Base-by-base conservation (phyloP, 257 asterid species). In the Ocimum tenuiflorum region DNA sequence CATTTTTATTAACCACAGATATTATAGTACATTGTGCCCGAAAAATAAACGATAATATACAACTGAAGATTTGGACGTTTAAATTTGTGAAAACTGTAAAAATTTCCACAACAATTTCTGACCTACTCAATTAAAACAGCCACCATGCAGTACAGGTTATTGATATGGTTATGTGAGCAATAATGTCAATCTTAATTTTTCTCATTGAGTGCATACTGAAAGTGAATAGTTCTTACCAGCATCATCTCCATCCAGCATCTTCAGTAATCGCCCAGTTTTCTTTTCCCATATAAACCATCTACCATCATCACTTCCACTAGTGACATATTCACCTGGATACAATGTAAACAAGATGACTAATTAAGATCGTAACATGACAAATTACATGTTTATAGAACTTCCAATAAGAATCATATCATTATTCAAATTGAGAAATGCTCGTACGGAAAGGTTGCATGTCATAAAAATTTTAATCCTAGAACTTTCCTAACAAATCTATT, bases 231-330 rank as follows among this genome's bases (percentile, higher is more conserved):
- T 29, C 49, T 75, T 84, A 94, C 99, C 97, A 72, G 92, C 78
- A 56, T 85, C 91, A 77, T 94, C 99, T 73, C 99, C 99, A 60
- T 71, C 83, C 64, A 94, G 91, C 88, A 94, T 86, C 77, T 88
- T 94, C 42, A 91, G 59, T 68, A 94, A 63, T 57, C 96, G 86
- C 33, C 96, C 99, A 69, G 95, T 85, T 77, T 58, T 85, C 66
- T 86, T 94, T 75, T 88, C 99, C 99, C 99, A 94, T 18, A 94
- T 85, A 76, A 91, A 90, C 97, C 96, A 94, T 78, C 92, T 80
- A 45, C 99, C 99, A 79, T 94, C 97, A 73, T 94, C 99, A 70
- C 97, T 94, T 77, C 99, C 99, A 67, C 97, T 82, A 45, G 99
- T 95, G 52, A 94, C 65, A 77, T 83, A 90, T 58, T 90, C 95